Percentiles rank a stretch among this genome's conserved stretches.
phyloP scores from a whole-genome alignment of 1,284 basidiomycete genomes.

The Vanrija sp. region DNA sequence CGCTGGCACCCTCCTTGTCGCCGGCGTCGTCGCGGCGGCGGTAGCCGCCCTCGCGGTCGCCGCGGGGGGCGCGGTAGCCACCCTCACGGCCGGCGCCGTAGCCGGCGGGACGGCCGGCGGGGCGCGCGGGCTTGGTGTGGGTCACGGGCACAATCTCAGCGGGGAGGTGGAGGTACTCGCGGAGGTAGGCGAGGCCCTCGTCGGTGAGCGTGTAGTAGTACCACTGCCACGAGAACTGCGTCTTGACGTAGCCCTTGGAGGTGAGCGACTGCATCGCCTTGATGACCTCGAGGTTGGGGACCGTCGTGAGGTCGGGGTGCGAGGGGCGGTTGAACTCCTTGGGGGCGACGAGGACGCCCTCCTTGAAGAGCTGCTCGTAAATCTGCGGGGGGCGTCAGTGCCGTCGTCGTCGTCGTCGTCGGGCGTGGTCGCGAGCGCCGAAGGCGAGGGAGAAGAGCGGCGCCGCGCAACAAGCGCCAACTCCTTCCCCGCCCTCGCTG shows the following conservation, averaged over 20 bases:
- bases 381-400: slow-evolving; percentile 51
- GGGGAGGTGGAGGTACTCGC: slow-evolving; percentile 90
- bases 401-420: not conserved
- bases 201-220: slow-evolving; percentile 93
- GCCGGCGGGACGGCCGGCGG: slow-evolving; percentile 63
- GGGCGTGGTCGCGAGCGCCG: not conserved
- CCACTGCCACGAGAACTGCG: slow-evolving; percentile 94
- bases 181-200: slow-evolving; percentile 91
- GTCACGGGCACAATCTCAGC: slow-evolving; percentile 89
- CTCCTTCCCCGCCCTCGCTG: not conserved
- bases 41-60: slow-evolving; percentile 74
- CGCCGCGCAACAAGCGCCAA: not conserved
- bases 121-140: slow-evolving; percentile 84
- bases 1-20: slow-evolving; percentile 67
- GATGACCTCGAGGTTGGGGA: slow-evolving; percentile 97
- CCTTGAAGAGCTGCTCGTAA: slow-evolving; percentile 99
- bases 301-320: slow-evolving; percentile 88
- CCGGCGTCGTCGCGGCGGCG: slow-evolving; percentile 56
- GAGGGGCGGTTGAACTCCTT: slow-evolving; percentile 98
- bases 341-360: slow-evolving; percentile 98
- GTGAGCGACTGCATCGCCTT: slow-evolving; percentile 98
- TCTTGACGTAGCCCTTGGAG: slow-evolving; percentile 94
- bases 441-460: not conserved
- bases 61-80: slow-evolving; percentile 78
- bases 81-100: slow-evolving; percentile 53